A percentile compares a stretch with the other conserved stretches of the same genome.
Evolutionary conservation across 2,329 filamentous ascomycete species (phyloP).

Genomic region (Paracamarosporium sp.): DNA sequence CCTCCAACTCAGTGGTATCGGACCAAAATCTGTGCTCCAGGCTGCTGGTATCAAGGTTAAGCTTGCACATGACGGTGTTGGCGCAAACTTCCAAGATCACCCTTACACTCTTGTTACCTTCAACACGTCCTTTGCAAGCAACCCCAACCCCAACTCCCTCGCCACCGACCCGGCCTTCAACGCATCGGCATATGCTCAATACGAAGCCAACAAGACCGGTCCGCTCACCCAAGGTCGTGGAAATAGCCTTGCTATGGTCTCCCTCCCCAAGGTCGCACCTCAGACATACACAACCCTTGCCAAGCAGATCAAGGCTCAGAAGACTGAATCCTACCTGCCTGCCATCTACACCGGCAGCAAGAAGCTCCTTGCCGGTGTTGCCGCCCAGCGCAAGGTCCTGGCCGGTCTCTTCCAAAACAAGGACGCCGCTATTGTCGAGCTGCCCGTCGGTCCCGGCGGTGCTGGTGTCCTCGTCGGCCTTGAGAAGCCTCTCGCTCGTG

Average conservation of each 20-base stretch:
- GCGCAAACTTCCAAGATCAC: slow-evolving; percentile 44
- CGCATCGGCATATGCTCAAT: slow-evolving; percentile 35
- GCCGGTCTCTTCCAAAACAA: slow-evolving; percentile 25
- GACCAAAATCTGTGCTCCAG: slow-evolving; percentile 33
- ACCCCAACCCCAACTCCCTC: slow-evolving; percentile 28
- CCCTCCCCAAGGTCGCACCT: slow-evolving; percentile 31
- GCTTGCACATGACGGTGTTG: slow-evolving; percentile 37
- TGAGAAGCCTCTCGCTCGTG: slow-evolving; percentile 50
- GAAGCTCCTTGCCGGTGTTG: slow-evolving; percentile 31
- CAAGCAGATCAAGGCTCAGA: slow-evolving; percentile 17
- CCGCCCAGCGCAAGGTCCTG: slow-evolving; percentile 37
- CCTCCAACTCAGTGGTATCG: slow-evolving; percentile 46
- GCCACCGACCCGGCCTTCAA: slow-evolving; percentile 32
- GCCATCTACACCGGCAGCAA: slow-evolving; percentile 30
- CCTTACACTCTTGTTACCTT: slow-evolving; percentile 29
- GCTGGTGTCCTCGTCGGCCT: slow-evolving; percentile 32
- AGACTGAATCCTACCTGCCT: slow-evolving; percentile 22
- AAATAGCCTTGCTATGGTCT: slow-evolving; percentile 33
- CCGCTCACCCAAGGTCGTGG: slow-evolving; percentile 34
- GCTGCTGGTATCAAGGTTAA: slow-evolving; percentile 33
- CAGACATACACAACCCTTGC: slow-evolving; percentile 16
- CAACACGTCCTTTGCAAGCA: slow-evolving; percentile 26
- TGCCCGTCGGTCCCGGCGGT: slow-evolving; percentile 43
- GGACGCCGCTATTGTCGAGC: slow-evolving; percentile 34
- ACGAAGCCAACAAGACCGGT: slow-evolving; percentile 31